Base-by-base conservation (phyloP, 2,329 filamentous ascomycete species). In the Graphilbum sp. region DNA sequence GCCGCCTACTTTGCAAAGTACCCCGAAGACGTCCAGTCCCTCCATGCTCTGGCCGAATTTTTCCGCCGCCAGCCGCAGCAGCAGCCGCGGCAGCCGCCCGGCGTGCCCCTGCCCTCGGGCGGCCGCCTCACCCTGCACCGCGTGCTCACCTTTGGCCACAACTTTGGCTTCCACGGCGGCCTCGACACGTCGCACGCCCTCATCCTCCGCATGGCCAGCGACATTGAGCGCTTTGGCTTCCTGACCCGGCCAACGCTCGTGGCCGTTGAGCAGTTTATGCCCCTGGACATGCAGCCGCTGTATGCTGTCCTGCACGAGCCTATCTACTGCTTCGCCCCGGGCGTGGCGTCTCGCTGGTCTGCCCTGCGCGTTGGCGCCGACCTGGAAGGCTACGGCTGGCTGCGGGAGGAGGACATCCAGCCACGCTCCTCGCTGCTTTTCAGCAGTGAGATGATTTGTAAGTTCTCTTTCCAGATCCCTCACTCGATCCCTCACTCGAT, bases 241-340 rank as follows among this genome's bases (percentile, higher is more conserved):
- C 60, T 95, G 43, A 86, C 79, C 0, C 68, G 75, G 16, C 73
- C 78, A 1, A 80, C 81, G 0, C 66, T 94, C 4, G 62, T 70
- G 4, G 62, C 67, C 0, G 62, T 94, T 19, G 85, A 93, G 53
- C 57, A 64, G 17, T 69, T 70, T 37, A 67, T 76, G 3, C 63
- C 67, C 3, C 86, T 85, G 50, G 86, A 95, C 50, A 69, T 72
- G 31, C 74, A 76, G 47, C 74, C 88, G 40, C 72, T 95, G 43
- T 96, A 95, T 53, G 79, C 82, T 19, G 64, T 95, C 30, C 62
- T 95, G 3, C 88, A 96, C 53, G 88, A 96, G 57, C 67, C 82
- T 8, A 79, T 87, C 47, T 96, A 95, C 63, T 88, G 80, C 54
- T 73, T 81, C 55, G 71, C 72, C 43, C 70, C 63, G 4, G 63